phyloP scores from a whole-genome alignment of 106 monocot genomes.

The Chionographis japonica region DNA sequence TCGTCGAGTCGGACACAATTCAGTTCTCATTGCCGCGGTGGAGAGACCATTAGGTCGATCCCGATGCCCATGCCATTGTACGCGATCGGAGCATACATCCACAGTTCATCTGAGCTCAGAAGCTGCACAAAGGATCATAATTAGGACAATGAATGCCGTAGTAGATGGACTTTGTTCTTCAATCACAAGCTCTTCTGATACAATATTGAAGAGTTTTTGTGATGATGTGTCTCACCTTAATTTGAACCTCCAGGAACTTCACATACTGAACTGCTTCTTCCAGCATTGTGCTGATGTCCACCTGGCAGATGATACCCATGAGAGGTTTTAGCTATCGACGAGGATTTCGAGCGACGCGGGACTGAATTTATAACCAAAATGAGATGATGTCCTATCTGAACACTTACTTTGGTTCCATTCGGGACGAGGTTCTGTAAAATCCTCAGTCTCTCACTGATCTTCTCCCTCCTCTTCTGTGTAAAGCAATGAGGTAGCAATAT shows the following conservation, averaged over 20 bases:
- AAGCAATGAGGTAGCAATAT: not conserved
- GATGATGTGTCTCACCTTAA: conserved; percentile 39
- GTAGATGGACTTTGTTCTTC: no score
- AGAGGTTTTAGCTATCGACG: not conserved
- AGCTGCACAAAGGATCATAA: conserved; percentile 30
- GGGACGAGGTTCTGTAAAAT: conserved; percentile 73
- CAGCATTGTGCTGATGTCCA: conserved; percentile 92
- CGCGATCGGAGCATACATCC: conserved; percentile 84
- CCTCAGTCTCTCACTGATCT: conserved; percentile 77
- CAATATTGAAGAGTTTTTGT: not conserved
- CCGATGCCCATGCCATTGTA: conserved; percentile 71
- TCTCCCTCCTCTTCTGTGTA: conserved; percentile 81
- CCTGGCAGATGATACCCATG: conserved; percentile 25
- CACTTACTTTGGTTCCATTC: conserved; percentile 76
- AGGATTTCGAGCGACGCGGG: not conserved
- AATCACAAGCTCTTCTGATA: no score
- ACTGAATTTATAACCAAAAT: no score
- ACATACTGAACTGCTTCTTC: conserved; percentile 89
- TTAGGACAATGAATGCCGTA: no score
- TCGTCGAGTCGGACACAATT: not conserved
- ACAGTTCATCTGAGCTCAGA: conserved; percentile 79
- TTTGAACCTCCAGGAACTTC: conserved; percentile 84
- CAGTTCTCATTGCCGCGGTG: conserved; percentile 15
- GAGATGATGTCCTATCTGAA: not conserved
- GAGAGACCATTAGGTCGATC: conserved; percentile 43